These are phyloP conservation scores for Triangularia setosa DNA, from an alignment of 2,329 filamentous ascomycete species.

Conservation along the genomic window DNA sequence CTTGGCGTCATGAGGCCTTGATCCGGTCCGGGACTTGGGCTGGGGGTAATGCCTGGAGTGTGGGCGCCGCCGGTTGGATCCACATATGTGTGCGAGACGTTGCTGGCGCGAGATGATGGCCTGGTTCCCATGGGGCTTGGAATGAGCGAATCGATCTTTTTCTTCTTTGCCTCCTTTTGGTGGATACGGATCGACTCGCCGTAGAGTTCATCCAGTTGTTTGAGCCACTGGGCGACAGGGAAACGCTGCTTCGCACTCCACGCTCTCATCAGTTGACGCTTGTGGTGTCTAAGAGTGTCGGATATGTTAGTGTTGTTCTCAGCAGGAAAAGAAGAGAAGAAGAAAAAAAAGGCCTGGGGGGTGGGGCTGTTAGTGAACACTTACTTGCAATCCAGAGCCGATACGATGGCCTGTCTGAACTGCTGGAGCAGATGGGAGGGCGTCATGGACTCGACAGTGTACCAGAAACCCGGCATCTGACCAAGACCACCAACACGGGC, in stretches of 20 bases:
- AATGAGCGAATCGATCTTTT: slow-evolving; percentile 25
- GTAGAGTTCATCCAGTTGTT: slow-evolving; percentile 61
- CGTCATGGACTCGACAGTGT: slow-evolving; percentile 61
- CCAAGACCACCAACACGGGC: slow-evolving; percentile 63
- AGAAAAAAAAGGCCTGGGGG: too few relatives aligned
- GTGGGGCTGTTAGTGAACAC: background rate
- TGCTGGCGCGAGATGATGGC: slow-evolving; percentile 23
- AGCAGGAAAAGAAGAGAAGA: background rate
- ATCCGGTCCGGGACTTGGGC: slow-evolving; percentile 15
- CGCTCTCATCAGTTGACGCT: slow-evolving; percentile 60
- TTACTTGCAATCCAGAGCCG: slow-evolving; percentile 54
- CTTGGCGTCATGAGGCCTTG: slow-evolving; percentile 17
- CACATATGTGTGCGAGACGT: slow-evolving; percentile 6
- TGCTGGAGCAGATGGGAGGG: slow-evolving; percentile 61
- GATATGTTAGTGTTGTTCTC: background rate
- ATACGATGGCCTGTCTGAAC: slow-evolving; percentile 61
- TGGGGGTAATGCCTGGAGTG: background rate
- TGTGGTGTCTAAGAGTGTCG: slow-evolving; percentile 31
- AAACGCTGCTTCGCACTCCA: slow-evolving; percentile 63
- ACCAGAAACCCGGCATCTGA: slow-evolving; percentile 72
- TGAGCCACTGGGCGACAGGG: slow-evolving; percentile 63
- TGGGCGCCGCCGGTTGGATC: slow-evolving; percentile 7
- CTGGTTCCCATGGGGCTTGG: slow-evolving; percentile 15
- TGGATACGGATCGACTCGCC: slow-evolving; percentile 53
- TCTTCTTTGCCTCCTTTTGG: slow-evolving; percentile 31